These are phyloP conservation scores for Candida loeiensis DNA, from an alignment of 805 yeast genomes.

Conservation along the genomic window DNA sequence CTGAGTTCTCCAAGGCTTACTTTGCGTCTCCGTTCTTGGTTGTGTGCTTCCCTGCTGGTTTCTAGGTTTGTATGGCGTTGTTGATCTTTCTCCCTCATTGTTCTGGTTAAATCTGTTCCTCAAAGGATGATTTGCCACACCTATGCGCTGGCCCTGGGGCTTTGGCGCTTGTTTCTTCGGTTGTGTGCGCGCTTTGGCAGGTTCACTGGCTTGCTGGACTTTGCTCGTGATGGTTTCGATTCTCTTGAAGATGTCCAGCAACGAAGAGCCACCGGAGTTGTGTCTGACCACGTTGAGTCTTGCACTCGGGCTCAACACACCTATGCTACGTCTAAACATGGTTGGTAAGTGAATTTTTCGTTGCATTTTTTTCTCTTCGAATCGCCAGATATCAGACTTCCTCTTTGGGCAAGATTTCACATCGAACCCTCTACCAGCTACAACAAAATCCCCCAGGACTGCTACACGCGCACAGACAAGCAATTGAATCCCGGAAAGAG, in stretches of 20 bases:
- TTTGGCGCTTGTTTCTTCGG: background rate
- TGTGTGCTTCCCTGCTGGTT: too few species aligned
- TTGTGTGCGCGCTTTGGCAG: background rate
- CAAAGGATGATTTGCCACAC: conserved; percentile 13
- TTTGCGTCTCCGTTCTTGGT: too few species aligned
- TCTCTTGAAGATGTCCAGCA: conserved; percentile 36
- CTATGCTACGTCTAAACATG: too few species aligned
- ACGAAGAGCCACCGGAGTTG: conserved; percentile 16
- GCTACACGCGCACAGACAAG: background rate
- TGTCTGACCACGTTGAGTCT: conserved; percentile 6
- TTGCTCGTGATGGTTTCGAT: conserved; percentile 30
- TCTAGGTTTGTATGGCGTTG: background rate
- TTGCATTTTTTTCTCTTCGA: background rate
- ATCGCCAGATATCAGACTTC: conserved; percentile 1
- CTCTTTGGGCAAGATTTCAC: background rate
- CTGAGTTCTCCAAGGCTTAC: too few species aligned
- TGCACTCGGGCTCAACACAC: too few species aligned
- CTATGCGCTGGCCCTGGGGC: conserved; percentile 4
- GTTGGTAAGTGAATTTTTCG: conserved; percentile 2
- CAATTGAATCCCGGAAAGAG: background rate
- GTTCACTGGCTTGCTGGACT: background rate
- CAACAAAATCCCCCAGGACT: background rate
- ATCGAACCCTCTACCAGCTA: background rate
- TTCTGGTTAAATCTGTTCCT: conserved; percentile 9
- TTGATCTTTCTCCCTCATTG: background rate